phyloP scores from a whole-genome alignment of 2,329 filamentous ascomycete species.

The Seiridium unicorne region DNA sequence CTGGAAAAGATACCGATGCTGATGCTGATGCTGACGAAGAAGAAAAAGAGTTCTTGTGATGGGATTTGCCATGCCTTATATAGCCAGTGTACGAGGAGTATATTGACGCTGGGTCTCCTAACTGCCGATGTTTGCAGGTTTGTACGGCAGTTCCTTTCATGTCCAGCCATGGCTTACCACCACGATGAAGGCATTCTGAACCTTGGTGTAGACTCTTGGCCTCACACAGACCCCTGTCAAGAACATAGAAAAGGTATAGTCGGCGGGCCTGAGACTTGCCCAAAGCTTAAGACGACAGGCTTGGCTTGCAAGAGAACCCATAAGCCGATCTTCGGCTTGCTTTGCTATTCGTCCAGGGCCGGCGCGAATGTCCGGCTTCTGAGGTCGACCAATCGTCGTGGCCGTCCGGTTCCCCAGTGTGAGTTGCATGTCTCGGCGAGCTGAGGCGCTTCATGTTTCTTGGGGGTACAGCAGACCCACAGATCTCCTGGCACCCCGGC shows the following conservation, averaged over 20 bases:
- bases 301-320: background rate
- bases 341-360: background rate
- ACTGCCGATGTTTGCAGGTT: background rate
- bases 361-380: background rate
- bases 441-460: background rate
- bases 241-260: background rate
- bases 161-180: background rate
- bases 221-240: background rate
- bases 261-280: background rate
- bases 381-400: background rate
- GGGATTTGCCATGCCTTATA: background rate
- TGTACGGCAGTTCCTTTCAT: background rate
- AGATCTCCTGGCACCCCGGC: background rate
- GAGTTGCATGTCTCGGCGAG: background rate
- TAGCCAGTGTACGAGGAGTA: background rate
- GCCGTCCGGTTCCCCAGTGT: background rate
- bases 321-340: background rate
- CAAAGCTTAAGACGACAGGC: background rate
- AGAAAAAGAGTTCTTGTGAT: background rate
- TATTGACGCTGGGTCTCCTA: no score
- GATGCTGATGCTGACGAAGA: background rate
- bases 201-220: background rate
- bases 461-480: background rate
- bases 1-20: background rate
- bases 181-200: background rate